Base-by-base conservation (phyloP, 495 filamentous ascomycete genomes). In the Ramalina intermedia region DNA sequence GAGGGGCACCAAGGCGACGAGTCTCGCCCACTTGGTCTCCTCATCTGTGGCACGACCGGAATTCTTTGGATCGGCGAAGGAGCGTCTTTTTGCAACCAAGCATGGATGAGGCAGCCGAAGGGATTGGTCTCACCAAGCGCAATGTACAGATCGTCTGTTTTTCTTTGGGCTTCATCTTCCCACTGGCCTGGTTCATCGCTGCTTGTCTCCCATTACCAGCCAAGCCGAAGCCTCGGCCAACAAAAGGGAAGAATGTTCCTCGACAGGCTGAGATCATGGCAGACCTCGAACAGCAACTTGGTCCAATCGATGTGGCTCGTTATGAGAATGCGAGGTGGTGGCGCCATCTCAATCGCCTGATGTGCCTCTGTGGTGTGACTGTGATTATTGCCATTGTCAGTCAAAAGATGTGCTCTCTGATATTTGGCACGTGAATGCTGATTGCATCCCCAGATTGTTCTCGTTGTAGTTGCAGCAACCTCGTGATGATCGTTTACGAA, bases 261-360 rank as follows among this genome's bases (percentile, higher is more conserved):
- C 41, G 40, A 16, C 44, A 37, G 57, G 55, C 43, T 41, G 62
- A 46, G 59, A 65, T 37, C 58, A 71, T 71, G 47, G 55, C 58
- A 16, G 68, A 73, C 20, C 67, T 70, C 48, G 70, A 69, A 37
- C 64, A 65, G 55, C 69, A 60, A 52, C 58, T 69, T 41, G 58
- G 56, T 40, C 56, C 58, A 24, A 56, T 78, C 20, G 80, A 86
- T 53, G 76, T 80, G 43, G 69, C 70, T 37, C 72, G 75, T 43
- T 86, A 85, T 60, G 73, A 85, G 56, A 95, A 87, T 60, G 87
- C 87, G 12, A 73, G 76, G 36, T 96, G 90, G 88, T 96, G 91
- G 91, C 75, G 91, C 50, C 84, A 77, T 50, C 70, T 96, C 41
- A 98, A 98, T 63, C 80, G 87, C 38, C 74, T 80, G 58, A 89